These are phyloP conservation scores for Aspergillus kassunensis DNA, from an alignment of 495 filamentous ascomycete species.

Conservation along the genomic window DNA sequence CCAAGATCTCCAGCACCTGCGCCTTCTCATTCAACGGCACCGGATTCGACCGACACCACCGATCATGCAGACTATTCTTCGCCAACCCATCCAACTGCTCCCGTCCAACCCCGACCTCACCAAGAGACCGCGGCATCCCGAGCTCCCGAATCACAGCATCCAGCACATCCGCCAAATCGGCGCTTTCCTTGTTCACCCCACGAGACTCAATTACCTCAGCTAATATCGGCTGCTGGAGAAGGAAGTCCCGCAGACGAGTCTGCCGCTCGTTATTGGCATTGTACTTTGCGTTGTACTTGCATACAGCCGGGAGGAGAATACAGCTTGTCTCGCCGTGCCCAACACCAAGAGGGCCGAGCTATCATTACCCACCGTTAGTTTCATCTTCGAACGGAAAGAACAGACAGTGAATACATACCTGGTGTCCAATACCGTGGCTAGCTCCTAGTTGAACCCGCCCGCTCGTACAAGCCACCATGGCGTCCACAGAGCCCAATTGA, in stretches of 20 bases:
- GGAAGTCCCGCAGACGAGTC: conserved; percentile 39
- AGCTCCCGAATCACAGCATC: conserved; percentile 52
- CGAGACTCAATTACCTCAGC: conserved; percentile 34
- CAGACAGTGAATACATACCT: conserved; percentile 26
- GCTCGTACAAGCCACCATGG: conserved; percentile 48
- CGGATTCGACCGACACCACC: conserved; percentile 47
- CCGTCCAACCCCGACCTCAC: conserved; percentile 50
- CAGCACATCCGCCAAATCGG: conserved; percentile 52
- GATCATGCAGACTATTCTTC: conserved; percentile 48
- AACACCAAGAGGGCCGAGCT: conserved; percentile 59
- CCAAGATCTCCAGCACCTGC: conserved; percentile 55
- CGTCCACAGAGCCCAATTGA: conserved; percentile 52
- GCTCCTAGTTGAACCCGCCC: conserved; percentile 47
- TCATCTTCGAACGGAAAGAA: too few species aligned
- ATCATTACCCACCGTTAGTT: too few species aligned
- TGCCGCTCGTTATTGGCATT: conserved; percentile 47
- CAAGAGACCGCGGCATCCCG: conserved; percentile 52
- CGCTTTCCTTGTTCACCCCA: conserved; percentile 29
- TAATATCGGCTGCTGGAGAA: conserved; percentile 46
- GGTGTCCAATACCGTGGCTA: conserved; percentile 65
- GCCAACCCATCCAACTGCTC: conserved; percentile 51
- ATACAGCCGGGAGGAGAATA: conserved; percentile 57
- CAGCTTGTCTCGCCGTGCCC: conserved; percentile 65
- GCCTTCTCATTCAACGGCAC: conserved; percentile 43
- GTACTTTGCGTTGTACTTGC: conserved; percentile 53